phyloP scores from a whole-genome alignment of 495 filamentous ascomycete genomes.

The Xylaria acuta region DNA sequence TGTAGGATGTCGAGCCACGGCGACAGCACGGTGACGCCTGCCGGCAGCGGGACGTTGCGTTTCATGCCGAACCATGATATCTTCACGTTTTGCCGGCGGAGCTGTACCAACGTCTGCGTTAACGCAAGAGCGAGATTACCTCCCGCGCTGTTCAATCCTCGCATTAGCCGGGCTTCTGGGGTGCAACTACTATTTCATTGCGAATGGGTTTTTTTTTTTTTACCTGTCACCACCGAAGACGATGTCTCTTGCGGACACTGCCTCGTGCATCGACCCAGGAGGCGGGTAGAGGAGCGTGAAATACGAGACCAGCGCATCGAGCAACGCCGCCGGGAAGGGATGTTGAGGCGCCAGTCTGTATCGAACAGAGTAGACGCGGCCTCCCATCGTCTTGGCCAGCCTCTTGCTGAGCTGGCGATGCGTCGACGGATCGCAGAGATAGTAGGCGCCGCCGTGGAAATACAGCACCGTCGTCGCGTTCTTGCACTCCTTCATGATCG shows the following conservation, averaged over 20 bases:
- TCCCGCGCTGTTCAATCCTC: slow-evolving; percentile 64
- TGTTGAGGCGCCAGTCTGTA: slow-evolving; percentile 88
- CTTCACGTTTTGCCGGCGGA: slow-evolving; percentile 60
- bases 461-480: slow-evolving; percentile 77
- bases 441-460: slow-evolving; percentile 91
- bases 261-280: slow-evolving; percentile 69
- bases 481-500: slow-evolving; percentile 72
- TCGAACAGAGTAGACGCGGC: slow-evolving; percentile 76
- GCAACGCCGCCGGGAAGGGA: slow-evolving; percentile 80
- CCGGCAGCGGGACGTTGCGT: slow-evolving; percentile 69
- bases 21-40: slow-evolving; percentile 66
- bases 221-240: slow-evolving; percentile 77
- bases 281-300: slow-evolving; percentile 84
- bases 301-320: slow-evolving; percentile 86
- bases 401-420: slow-evolving; percentile 58
- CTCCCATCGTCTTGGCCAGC: slow-evolving; percentile 57
- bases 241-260: slow-evolving; percentile 73
- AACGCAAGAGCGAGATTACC: slow-evolving; percentile 77
- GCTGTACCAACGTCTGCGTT: slow-evolving; percentile 73
- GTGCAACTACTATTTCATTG: background rate
- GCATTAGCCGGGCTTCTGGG: background rate
- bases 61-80: slow-evolving; percentile 68
- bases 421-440: slow-evolving; percentile 75
- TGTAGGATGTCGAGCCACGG: slow-evolving; percentile 82
- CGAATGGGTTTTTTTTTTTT: background rate